A percentile compares a stretch with the other conserved stretches of the same genome.
phyloP scores from a whole-genome alignment of 139 green algal genomes.

The Chlorella sorokiniana region DNA sequence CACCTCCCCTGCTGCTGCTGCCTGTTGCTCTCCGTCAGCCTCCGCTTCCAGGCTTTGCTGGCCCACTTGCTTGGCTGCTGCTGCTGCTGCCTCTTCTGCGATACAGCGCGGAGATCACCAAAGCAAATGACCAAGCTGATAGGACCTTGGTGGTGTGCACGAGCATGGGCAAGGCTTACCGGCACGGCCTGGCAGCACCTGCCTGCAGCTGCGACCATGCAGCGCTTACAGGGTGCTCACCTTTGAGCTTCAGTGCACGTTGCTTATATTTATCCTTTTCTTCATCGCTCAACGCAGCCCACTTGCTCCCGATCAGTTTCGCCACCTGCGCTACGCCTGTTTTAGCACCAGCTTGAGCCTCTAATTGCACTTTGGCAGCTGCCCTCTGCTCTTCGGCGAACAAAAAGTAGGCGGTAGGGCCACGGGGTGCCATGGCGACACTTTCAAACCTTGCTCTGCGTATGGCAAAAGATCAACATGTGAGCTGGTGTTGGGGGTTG shows the following conservation, averaged over 20 bases:
- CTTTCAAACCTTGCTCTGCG: too few relatives aligned
- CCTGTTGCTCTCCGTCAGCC: constrained; percentile 11
- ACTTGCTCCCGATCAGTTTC: constrained; percentile 67
- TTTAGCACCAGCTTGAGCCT: constrained; percentile 36
- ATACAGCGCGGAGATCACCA: background rate
- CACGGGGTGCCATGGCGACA: constrained; percentile 10
- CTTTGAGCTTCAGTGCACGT: constrained; percentile 29
- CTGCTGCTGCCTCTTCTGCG: constrained; percentile 19
- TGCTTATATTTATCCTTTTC: constrained; percentile 62
- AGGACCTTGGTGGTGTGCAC: too few relatives aligned
- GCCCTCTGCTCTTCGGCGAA: constrained; percentile 53
- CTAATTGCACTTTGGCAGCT: constrained; percentile 48
- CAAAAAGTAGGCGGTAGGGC: constrained; percentile 56
- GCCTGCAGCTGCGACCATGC: background rate
- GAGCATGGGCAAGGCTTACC: too few relatives aligned
- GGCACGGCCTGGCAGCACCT: too few relatives aligned
- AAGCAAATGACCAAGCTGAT: too few relatives aligned
- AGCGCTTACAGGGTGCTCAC: background rate
- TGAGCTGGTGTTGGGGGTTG: too few relatives aligned
- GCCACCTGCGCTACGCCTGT: constrained; percentile 53
- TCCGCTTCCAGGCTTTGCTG: background rate
- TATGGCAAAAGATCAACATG: too few relatives aligned
- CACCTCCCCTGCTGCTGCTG: constrained; percentile 3
- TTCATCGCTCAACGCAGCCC: constrained; percentile 63
- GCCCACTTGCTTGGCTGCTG: background rate